Conservation (phyloP, 2,329 filamentous ascomycete species). For the Aureobasidium sp. region DNA sequence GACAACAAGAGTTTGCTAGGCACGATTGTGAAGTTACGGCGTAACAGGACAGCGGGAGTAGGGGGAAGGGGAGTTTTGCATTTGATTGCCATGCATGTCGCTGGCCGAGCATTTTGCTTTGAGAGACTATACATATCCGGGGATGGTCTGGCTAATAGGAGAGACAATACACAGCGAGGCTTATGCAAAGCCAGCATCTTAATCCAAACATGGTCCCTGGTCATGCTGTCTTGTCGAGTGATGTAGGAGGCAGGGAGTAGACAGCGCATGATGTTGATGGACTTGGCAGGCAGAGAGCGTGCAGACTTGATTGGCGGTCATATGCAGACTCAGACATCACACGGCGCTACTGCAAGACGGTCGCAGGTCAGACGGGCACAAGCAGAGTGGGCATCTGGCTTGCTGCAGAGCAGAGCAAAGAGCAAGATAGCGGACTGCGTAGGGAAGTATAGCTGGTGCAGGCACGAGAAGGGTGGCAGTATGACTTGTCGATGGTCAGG, state of each 20-base stretch:
- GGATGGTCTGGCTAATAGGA: neutral
- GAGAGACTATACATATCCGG: constrained; percentile 1
- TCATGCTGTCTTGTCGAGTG: neutral
- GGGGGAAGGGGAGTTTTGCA: neutral
- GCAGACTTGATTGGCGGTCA: constrained; percentile 11
- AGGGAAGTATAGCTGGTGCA: neutral
- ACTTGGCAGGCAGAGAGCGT: constrained; percentile 5
- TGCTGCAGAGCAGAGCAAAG: neutral
- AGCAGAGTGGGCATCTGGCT: neutral
- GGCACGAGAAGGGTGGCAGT: neutral
- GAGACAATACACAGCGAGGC: neutral
- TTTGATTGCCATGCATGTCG: neutral
- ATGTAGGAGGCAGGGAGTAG: neutral
- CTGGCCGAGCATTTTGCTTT: neutral
- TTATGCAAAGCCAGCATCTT: neutral
- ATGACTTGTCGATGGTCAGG: neutral
- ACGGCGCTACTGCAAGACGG: neutral
- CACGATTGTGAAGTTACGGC: neutral
- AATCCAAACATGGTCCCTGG: neutral
- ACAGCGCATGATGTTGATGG: neutral
- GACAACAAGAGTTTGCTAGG: neutral
- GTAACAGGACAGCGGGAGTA: neutral
- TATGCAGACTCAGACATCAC: neutral
- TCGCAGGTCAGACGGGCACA: neutral
- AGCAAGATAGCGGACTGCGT: neutral